phyloP scores from a whole-genome alignment of 306 rosid genomes.

The Delonix regia region DNA sequence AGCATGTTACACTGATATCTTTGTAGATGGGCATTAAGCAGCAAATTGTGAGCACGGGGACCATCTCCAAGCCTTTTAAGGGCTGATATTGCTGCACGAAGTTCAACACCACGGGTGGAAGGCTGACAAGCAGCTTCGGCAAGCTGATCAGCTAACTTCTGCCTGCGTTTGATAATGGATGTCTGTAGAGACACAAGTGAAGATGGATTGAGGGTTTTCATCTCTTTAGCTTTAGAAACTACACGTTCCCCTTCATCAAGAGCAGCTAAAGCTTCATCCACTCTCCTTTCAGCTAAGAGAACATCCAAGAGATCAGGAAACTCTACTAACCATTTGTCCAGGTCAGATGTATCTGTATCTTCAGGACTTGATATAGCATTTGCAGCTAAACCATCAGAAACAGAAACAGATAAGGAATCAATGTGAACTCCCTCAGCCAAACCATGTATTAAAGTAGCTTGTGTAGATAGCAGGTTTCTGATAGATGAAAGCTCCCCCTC shows the following conservation, averaged over 20 bases:
- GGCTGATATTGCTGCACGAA: slow-evolving; percentile 86
- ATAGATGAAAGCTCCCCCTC: slow-evolving; percentile 97
- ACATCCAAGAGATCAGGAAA: slow-evolving; percentile 87
- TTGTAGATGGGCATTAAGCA: slow-evolving; percentile 86
- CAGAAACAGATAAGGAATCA: slow-evolving; percentile 60
- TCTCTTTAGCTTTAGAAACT: slow-evolving; percentile 49
- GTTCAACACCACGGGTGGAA: slow-evolving; percentile 92
- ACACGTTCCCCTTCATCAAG: slow-evolving; percentile 72
- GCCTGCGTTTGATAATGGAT: slow-evolving; percentile 74
- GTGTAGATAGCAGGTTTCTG: slow-evolving; percentile 94
- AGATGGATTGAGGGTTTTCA: slow-evolving; percentile 42
- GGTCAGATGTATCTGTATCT: slow-evolving; percentile 67
- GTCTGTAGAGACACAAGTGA: slow-evolving; percentile 64
- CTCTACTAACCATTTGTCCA: slow-evolving; percentile 88
- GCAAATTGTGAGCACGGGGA: slow-evolving; percentile 85
- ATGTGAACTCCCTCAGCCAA: slow-evolving; percentile 89
- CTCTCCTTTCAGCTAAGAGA: slow-evolving; percentile 74
- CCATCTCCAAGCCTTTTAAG: slow-evolving; percentile 97
- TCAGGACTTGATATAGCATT: slow-evolving; percentile 53
- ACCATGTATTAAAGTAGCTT: slow-evolving; percentile 93
- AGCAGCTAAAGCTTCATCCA: slow-evolving; percentile 70
- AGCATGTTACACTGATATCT: slow-evolving; percentile 92
- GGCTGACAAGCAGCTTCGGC: slow-evolving; percentile 99
- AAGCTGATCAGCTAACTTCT: slow-evolving; percentile 92
- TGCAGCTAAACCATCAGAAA: slow-evolving; percentile 53